Percentiles rank a stretch among this genome's conserved stretches.
These are phyloP conservation scores for Micromonas commoda DNA, from an alignment of 139 green algal species.

Conservation along the genomic window DNA sequence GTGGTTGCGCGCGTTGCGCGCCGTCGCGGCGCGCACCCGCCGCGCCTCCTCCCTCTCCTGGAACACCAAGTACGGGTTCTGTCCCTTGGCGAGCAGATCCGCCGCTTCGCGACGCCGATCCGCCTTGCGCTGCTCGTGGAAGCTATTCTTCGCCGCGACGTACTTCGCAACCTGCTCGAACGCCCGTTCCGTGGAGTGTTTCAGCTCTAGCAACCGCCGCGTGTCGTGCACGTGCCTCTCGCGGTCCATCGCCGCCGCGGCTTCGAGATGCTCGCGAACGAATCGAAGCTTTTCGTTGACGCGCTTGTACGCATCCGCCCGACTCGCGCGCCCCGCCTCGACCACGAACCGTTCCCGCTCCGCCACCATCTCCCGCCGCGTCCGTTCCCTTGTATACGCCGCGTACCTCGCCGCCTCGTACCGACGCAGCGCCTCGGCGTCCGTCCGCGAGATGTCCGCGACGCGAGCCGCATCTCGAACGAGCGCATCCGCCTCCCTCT, in stretches of 20 bases:
- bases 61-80: conserved; percentile 23
- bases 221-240: neutral
- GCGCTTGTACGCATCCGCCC: neutral
- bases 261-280: neutral
- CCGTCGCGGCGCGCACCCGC: neutral
- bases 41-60: neutral
- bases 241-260: neutral
- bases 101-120: neutral
- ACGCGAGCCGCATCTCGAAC: neutral
- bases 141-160: neutral
- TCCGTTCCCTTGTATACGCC: neutral
- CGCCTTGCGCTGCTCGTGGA: neutral
- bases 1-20: neutral
- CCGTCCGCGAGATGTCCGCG: neutral
- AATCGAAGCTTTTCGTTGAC: neutral
- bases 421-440: neutral
- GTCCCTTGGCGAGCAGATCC: neutral
- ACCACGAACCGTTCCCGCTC: neutral
- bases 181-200: neutral
- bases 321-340: too few species aligned
- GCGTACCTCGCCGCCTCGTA: neutral
- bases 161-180: too few species aligned
- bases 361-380: neutral
- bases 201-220: conserved; percentile 1
- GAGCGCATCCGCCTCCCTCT: too few species aligned